A percentile compares a stretch with the other conserved stretches of the same genome.
phyloP scores from a whole-genome alignment of 805 yeast genomes.

The Candida palmyrensis region DNA sequence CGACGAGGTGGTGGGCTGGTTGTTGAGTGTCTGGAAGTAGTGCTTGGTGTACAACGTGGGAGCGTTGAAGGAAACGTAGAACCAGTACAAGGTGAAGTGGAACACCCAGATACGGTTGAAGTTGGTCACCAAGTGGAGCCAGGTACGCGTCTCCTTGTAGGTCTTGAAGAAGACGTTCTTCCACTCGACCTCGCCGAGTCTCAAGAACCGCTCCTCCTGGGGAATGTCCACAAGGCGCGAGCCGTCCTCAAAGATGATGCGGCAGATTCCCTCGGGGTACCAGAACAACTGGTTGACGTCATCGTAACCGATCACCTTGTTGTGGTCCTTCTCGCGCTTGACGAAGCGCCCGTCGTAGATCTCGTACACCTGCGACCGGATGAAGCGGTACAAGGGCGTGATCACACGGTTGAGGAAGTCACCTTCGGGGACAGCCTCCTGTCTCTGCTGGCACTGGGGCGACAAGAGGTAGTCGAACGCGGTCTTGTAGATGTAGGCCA shows the following conservation, averaged over 20 bases:
- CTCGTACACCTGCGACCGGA: conserved; percentile 79
- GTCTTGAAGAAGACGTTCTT: conserved; percentile 89
- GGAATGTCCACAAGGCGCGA: conserved; percentile 88
- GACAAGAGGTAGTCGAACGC: conserved; percentile 86
- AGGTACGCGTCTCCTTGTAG: conserved; percentile 90
- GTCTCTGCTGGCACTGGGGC: conserved; percentile 85
- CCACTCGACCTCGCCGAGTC: conserved; percentile 93
- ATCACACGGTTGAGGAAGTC: conserved; percentile 88
- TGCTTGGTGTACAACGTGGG: conserved; percentile 86
- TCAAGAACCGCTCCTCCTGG: conserved; percentile 79
- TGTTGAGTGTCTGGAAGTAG: conserved; percentile 77
- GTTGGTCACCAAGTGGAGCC: conserved; percentile 94
- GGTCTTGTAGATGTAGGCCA: conserved; percentile 93
- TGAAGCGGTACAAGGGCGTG: conserved; percentile 80
- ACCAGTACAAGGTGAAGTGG: conserved; percentile 88
- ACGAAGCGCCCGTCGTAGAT: conserved; percentile 76
- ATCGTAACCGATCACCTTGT: conserved; percentile 84
- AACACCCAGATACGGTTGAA: conserved; percentile 98
- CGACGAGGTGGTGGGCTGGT: conserved; percentile 84
- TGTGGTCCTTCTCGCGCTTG: conserved; percentile 82
- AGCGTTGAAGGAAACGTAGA: conserved; percentile 89
- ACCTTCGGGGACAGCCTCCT: conserved; percentile 81
- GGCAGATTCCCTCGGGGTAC: conserved; percentile 98
- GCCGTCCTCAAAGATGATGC: conserved; percentile 89
- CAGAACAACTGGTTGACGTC: conserved; percentile 98